These are phyloP conservation scores for Cladosporium sp. DNA, from an alignment of 2,329 filamentous ascomycete genomes.

Conservation along the genomic window DNA sequence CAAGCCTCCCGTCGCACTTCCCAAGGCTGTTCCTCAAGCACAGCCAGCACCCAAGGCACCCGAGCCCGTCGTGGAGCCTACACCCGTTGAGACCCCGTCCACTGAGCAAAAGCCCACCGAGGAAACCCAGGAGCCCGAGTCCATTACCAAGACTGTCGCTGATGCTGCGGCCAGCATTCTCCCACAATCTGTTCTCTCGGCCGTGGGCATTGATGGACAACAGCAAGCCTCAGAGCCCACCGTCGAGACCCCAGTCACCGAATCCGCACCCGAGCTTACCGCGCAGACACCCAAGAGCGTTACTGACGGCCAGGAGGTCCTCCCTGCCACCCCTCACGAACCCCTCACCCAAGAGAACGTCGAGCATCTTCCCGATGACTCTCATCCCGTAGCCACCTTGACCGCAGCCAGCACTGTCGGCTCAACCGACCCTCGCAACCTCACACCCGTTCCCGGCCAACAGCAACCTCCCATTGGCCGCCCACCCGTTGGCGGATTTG, in stretches of 20 bases:
- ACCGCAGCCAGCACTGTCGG: conserved; percentile 91
- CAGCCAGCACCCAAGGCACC: conserved; percentile 22
- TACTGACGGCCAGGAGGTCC: conserved; percentile 17
- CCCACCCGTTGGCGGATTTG: conserved; percentile 70
- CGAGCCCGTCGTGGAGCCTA: conserved; percentile 14
- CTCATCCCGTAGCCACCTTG: conserved; percentile 72
- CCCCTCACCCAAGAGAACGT: conserved; percentile 90
- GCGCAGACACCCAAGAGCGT: conserved; percentile 14
- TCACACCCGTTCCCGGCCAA: conserved; percentile 62
- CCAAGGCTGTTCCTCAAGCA: conserved; percentile 26
- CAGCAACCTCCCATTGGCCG: conserved; percentile 62
- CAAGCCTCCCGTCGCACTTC: conserved; percentile 48
- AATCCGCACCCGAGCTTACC: conserved; percentile 1
- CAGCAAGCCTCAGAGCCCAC: conserved; percentile 22
- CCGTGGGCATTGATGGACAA: neutral
- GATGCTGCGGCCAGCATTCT: neutral
- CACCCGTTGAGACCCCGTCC: conserved; percentile 21
- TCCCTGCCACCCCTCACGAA: conserved; percentile 70
- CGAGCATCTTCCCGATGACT: conserved; percentile 82
- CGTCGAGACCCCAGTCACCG: conserved; percentile 23
- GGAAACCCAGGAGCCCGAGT: conserved; percentile 26
- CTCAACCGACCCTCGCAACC: conserved; percentile 73
- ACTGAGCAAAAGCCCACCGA: conserved; percentile 30
- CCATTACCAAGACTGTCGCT: neutral
- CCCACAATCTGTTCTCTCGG: neutral